phyloP scores from a whole-genome alignment of 177 flowering plant genomes.

The Vitis hybrid region DNA sequence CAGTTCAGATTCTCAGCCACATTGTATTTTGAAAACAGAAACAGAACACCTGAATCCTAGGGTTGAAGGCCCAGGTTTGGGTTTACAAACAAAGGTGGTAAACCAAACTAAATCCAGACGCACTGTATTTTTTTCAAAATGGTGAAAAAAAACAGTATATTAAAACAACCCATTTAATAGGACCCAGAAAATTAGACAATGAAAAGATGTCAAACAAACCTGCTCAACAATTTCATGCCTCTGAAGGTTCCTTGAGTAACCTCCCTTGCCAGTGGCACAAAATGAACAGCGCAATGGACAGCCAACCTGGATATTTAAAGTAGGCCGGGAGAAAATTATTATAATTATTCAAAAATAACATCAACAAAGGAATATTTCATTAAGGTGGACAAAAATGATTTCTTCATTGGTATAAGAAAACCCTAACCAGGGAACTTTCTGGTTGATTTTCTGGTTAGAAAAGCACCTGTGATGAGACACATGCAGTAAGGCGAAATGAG shows the following conservation, averaged over 20 bases:
- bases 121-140: too few species aligned
- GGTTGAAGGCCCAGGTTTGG: too few species aligned
- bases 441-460: background rate
- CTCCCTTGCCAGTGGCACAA: constrained; percentile 99
- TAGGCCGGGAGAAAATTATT: background rate
- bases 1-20: background rate
- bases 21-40: background rate
- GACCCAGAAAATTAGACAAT: background rate
- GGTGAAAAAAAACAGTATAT: too few species aligned
- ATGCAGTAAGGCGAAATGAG: constrained; percentile 87
- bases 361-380: background rate
- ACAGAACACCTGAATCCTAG: background rate
- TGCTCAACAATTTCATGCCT: constrained; percentile 97
- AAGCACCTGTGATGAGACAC: constrained; percentile 96
- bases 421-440: background rate
- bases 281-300: constrained; percentile 94
- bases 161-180: too few species aligned
- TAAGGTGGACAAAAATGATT: background rate
- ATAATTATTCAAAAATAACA: background rate
- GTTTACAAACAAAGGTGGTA: background rate
- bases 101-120: too few species aligned
- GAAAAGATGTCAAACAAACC: constrained; percentile 34
- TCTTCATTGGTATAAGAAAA: background rate
- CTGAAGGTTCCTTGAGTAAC: constrained; percentile 87
- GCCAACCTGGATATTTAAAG: constrained; percentile 62